A percentile compares a stretch with the other conserved stretches of the same genome.
Evolutionary conservation across 2,329 filamentous ascomycete genomes (phyloP).

Genomic region (Exophiala viscosa): DNA sequence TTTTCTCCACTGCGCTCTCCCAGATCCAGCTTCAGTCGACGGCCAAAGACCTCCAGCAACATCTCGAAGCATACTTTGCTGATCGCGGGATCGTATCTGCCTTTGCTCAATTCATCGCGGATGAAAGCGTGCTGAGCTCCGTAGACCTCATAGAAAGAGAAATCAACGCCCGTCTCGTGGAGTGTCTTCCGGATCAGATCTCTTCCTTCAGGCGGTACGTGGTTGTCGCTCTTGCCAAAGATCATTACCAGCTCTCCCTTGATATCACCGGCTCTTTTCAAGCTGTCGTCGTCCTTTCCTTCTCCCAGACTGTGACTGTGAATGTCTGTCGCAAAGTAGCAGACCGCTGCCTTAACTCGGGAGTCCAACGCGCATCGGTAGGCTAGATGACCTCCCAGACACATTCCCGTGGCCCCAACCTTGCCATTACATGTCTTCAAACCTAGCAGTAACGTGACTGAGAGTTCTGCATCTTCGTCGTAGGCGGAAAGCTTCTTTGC

Average conservation of each 20-base stretch:
- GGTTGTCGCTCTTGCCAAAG: conserved; percentile 85
- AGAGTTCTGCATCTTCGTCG: conserved; percentile 69
- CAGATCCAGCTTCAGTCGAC: conserved; percentile 73
- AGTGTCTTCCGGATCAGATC: conserved; percentile 80
- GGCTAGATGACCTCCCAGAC: conserved; percentile 84
- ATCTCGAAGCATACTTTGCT: conserved; percentile 88
- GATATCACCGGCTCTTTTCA: conserved; percentile 62
- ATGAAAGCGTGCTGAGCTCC: conserved; percentile 96
- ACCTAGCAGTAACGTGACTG: conserved; percentile 66
- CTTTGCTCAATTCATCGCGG: conserved; percentile 85
- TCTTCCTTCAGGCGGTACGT: conserved; percentile 77
- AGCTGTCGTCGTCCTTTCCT: conserved; percentile 59
- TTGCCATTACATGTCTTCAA: conserved; percentile 76
- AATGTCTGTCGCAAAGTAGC: conserved; percentile 91
- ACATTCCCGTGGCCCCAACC: conserved; percentile 83
- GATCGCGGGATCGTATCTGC: conserved; percentile 85
- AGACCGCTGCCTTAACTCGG: conserved; percentile 70
- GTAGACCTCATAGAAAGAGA: conserved; percentile 84
- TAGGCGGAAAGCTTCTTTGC: conserved; percentile 79
- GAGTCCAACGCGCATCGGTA: conserved; percentile 69
- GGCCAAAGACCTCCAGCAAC: conserved; percentile 76
- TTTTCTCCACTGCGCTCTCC: conserved; percentile 62
- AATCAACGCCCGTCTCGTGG: conserved; percentile 68
- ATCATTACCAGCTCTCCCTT: conserved; percentile 81
- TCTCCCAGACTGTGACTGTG: conserved; percentile 74